These are phyloP conservation scores for Starmerella geochares DNA, from an alignment of 805 yeast genomes.

Conservation along the genomic window DNA sequence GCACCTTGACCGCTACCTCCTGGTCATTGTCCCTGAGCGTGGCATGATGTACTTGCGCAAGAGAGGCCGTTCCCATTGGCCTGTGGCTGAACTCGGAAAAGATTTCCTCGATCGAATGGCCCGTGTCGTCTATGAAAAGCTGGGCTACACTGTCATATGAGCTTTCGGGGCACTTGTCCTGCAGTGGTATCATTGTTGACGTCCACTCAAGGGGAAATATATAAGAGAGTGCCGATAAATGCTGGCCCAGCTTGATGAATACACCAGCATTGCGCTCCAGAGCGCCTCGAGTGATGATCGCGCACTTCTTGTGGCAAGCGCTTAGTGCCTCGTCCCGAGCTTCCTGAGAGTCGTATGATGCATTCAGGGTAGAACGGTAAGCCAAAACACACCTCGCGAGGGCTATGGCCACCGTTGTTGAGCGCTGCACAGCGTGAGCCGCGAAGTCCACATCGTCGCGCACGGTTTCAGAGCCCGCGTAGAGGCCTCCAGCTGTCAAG, in stretches of 20 bases:
- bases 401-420: constrained; percentile 27
- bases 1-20: constrained; percentile 86
- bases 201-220: constrained; percentile 92
- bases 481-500: constrained; percentile 14
- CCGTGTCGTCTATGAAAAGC: constrained; percentile 62
- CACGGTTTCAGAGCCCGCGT: constrained; percentile 24
- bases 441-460: constrained; percentile 23
- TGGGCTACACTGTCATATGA: constrained; percentile 55
- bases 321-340: constrained; percentile 45
- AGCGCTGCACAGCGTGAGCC: constrained; percentile 27
- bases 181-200: constrained; percentile 81
- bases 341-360: constrained; percentile 37
- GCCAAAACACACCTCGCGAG: constrained; percentile 52
- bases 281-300: constrained; percentile 66
- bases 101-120: constrained; percentile 46
- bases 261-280: constrained; percentile 82
- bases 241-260: constrained; percentile 91
- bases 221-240: constrained; percentile 83
- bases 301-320: constrained; percentile 65
- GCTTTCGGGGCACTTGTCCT: constrained; percentile 80
- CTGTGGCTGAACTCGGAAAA: constrained; percentile 55
- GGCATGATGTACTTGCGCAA: constrained; percentile 92
- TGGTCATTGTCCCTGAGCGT: constrained; percentile 45
- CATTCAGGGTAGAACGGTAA: constrained; percentile 50
- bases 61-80: constrained; percentile 91